These are phyloP conservation scores for Saturnispora saitoi DNA, from an alignment of 805 yeast species.

Conservation along the genomic window DNA sequence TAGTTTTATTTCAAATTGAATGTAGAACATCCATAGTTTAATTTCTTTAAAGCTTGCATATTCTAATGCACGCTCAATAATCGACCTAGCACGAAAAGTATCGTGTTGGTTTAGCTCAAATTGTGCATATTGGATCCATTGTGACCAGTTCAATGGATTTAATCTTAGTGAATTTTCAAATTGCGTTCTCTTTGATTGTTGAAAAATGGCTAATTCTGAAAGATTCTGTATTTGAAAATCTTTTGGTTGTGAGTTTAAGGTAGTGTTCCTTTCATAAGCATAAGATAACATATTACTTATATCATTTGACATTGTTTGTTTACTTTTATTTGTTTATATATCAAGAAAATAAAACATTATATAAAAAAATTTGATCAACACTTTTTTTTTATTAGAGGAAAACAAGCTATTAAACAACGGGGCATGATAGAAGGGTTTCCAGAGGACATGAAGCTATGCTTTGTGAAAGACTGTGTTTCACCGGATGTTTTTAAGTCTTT, in stretches of 20 bases:
- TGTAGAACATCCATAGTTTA: conserved; percentile 80
- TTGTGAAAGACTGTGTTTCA: not conserved
- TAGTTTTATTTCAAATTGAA: conserved; percentile 64
- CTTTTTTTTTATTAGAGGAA: no score
- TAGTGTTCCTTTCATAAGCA: conserved; percentile 6
- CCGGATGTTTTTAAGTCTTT: not conserved
- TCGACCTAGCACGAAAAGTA: conserved; percentile 68
- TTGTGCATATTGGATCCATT: conserved; percentile 87
- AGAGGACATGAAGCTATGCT: not conserved
- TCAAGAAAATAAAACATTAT: no score
- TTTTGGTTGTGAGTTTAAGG: conserved; percentile 22
- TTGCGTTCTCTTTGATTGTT: conserved; percentile 68
- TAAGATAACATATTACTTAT: conserved; percentile 18
- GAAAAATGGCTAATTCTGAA: conserved; percentile 73
- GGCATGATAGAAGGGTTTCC: conserved; percentile 4
- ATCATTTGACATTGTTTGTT: conserved; percentile 3
- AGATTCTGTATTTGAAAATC: conserved; percentile 54
- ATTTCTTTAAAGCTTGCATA: conserved; percentile 43
- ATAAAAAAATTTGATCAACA: no score
- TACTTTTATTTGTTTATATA: not conserved
- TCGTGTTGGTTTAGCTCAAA: conserved; percentile 82
- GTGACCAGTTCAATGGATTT: conserved; percentile 72
- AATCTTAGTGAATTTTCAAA: conserved; percentile 82
- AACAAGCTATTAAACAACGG: no score
- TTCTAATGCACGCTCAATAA: conserved; percentile 79